phyloP scores from a whole-genome alignment of 192 early-diverging fungal species.

The Coemansia sp. region DNA sequence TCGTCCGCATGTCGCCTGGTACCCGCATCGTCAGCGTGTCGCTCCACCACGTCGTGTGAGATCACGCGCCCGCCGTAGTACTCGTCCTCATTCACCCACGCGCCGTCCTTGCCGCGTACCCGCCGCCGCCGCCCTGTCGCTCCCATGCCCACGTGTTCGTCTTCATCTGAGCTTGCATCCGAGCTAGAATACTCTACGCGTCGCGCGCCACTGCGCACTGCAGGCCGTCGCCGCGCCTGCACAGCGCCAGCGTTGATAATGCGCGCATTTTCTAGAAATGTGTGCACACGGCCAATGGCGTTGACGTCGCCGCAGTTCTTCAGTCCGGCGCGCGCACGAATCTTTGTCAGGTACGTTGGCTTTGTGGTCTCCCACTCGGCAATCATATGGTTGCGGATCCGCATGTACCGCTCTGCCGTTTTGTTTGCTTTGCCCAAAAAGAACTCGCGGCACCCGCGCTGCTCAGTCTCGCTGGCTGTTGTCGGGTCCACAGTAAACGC shows the following conservation, averaged over 20 bases:
- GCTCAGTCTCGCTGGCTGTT: conserved; percentile 20
- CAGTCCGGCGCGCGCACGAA: conserved; percentile 69
- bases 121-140: conserved; percentile 11
- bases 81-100: conserved; percentile 25
- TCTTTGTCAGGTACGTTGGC: conserved; percentile 82
- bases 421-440: conserved; percentile 69
- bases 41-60: conserved; percentile 31
- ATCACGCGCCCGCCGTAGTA: conserved; percentile 38
- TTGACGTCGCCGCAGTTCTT: conserved; percentile 90
- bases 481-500: conserved; percentile 7
- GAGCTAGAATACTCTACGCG: background rate
- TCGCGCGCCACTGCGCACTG: background rate
- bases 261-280: conserved; percentile 74
- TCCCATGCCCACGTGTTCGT: background rate
- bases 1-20: conserved; percentile 24
- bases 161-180: conserved; percentile 1
- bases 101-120: conserved; percentile 13
- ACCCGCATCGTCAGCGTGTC: conserved; percentile 2
- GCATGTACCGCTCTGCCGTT: conserved; percentile 84
- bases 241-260: conserved; percentile 75
- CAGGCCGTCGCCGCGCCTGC: conserved; percentile 12
- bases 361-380: conserved; percentile 68
- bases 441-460: conserved; percentile 57
- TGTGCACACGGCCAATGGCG: conserved; percentile 83
- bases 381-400: conserved; percentile 87